phyloP scores from a whole-genome alignment of 2,329 filamentous ascomycete species.

The Verticillium nonalfalfae region DNA sequence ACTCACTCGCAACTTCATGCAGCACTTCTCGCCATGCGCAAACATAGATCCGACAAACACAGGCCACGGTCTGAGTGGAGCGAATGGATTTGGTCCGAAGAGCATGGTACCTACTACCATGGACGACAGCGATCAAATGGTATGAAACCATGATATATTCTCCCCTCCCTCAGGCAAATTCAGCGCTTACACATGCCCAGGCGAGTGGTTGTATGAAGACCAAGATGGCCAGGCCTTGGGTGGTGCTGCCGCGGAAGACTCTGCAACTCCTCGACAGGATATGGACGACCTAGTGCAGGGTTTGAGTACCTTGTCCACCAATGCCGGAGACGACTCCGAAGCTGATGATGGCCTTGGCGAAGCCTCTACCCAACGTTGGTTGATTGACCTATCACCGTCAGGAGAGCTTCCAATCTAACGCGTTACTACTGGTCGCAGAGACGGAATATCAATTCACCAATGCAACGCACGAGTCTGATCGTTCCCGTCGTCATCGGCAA shows the following conservation, averaged over 20 bases:
- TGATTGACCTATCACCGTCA: not conserved
- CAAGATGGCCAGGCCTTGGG: not conserved
- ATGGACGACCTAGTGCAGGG: constrained; percentile 16
- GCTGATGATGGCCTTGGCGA: not conserved
- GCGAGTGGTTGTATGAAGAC: constrained; percentile 18
- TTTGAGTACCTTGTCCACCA: constrained; percentile 5
- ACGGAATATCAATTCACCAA: not conserved
- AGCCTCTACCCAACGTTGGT: not conserved
- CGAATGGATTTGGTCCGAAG: constrained; percentile 20
- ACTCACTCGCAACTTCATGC: not conserved
- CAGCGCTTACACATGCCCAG: constrained; percentile 7
- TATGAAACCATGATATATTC: constrained; percentile 9
- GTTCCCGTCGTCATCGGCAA: not conserved
- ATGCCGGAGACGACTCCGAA: not conserved
- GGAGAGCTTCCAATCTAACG: not conserved
- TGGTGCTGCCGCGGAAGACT: constrained; percentile 5
- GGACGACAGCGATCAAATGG: constrained; percentile 19
- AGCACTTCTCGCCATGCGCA: constrained; percentile 20
- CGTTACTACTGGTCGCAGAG: not conserved
- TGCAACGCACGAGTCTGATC: not conserved
- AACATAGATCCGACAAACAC: constrained; percentile 15
- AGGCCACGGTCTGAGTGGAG: constrained; percentile 17
- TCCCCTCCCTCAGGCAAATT: not conserved
- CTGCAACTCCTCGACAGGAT: constrained; percentile 14
- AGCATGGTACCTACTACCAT: constrained; percentile 18